Conservation (phyloP, 2,329 filamentous ascomycete genomes). For the Zymoseptoria tritici region DNA sequence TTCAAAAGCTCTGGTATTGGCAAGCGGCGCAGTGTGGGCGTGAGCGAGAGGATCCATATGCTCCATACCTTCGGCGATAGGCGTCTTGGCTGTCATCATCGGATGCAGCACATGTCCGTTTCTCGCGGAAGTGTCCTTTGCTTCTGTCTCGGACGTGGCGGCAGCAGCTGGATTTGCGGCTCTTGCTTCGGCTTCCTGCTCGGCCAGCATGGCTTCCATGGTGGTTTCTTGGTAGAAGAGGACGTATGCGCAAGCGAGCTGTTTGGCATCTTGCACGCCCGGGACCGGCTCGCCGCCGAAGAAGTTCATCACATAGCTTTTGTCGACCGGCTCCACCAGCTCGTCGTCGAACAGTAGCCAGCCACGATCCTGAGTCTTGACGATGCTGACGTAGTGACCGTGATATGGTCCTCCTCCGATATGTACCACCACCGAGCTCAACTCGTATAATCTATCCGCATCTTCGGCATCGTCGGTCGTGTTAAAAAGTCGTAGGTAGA, state of each 20-base stretch:
- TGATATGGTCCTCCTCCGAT: slow-evolving; percentile 96
- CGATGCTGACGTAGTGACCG: slow-evolving; percentile 93
- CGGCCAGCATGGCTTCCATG: slow-evolving; percentile 59
- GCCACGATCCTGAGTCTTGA: slow-evolving; percentile 92
- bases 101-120: slow-evolving; percentile 25
- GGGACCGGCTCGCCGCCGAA: slow-evolving; percentile 69
- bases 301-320: slow-evolving; percentile 92
- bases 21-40: slow-evolving; percentile 48
- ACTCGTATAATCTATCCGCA: slow-evolving; percentile 85
- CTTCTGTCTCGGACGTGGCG: slow-evolving; percentile 26
- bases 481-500: slow-evolving; percentile 93
- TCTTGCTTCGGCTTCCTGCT: slow-evolving; percentile 71
- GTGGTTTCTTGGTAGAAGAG: slow-evolving; percentile 94
- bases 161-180: slow-evolving; percentile 24
- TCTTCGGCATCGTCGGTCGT: slow-evolving; percentile 93
- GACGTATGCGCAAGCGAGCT: slow-evolving; percentile 87
- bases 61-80: slow-evolving; percentile 38
- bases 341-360: slow-evolving; percentile 98
- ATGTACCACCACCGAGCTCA: slow-evolving; percentile 95
- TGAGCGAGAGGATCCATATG: slow-evolving; percentile 56
- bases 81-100: slow-evolving; percentile 32
- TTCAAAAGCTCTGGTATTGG: slow-evolving; percentile 21
- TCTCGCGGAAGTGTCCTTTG: slow-evolving; percentile 18
- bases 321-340: slow-evolving; percentile 96
- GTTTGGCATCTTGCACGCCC: slow-evolving; percentile 43